phyloP scores from a whole-genome alignment of 2,329 filamentous ascomycete genomes.

The Mollisiaceae sp. region DNA sequence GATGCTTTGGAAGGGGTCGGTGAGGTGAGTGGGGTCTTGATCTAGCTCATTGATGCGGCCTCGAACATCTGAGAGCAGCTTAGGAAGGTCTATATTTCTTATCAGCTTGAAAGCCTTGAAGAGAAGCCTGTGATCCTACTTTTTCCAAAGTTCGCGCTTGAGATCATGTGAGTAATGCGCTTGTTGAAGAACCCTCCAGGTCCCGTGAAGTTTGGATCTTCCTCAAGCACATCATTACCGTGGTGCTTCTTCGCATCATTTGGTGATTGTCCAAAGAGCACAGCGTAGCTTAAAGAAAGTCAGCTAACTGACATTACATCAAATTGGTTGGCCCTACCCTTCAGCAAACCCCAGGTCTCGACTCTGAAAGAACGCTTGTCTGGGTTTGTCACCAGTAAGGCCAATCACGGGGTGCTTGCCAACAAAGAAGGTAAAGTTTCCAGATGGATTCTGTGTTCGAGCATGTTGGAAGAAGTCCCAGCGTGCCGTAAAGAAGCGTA shows the following conservation, averaged over 20 bases:
- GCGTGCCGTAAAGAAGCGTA: conserved; percentile 53
- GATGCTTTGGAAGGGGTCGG: conserved; percentile 59
- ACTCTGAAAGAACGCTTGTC: conserved; percentile 52
- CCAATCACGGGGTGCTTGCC: conserved; percentile 52
- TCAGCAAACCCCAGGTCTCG: conserved; percentile 50
- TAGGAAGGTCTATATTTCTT: conserved; percentile 42
- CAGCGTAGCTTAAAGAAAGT: conserved; percentile 25
- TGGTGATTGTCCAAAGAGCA: conserved; percentile 19
- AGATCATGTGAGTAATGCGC: conserved; percentile 42
- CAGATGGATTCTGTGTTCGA: conserved; percentile 42
- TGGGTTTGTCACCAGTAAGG: conserved; percentile 49
- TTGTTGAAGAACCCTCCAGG: conserved; percentile 20
- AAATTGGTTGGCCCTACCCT: conserved; percentile 42
- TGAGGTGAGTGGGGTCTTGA: conserved; percentile 43
- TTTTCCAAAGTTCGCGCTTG: conserved; percentile 46
- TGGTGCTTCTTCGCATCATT: neutral
- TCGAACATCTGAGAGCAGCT: conserved; percentile 50
- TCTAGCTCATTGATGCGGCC: conserved; percentile 46
- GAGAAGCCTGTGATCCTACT: conserved; percentile 20
- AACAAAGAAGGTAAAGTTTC: conserved; percentile 56
- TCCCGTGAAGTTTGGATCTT: neutral
- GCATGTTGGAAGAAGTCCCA: conserved; percentile 50
- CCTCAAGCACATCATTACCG: neutral
- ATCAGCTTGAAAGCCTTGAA: neutral
- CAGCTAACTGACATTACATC: neutral